phyloP scores from a whole-genome alignment of 129 eudicot species.

The Saussurea involucrata region DNA sequence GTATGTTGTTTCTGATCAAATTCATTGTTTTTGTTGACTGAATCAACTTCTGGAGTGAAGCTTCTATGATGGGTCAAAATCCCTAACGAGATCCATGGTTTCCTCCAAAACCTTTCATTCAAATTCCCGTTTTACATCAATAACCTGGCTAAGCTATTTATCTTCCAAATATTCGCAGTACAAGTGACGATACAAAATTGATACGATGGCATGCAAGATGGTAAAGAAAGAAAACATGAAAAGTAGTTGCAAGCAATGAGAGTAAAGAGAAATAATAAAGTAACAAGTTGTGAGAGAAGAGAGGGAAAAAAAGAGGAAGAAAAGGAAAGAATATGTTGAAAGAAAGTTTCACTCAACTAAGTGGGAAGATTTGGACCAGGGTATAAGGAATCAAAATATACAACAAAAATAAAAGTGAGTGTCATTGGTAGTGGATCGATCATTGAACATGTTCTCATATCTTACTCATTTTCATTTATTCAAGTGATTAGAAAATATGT shows the following conservation, averaged over 20 bases:
- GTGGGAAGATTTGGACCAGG: neutral
- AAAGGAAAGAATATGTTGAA: neutral
- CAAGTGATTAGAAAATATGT: neutral
- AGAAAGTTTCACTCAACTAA: neutral
- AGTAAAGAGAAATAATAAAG: neutral
- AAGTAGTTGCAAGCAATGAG: neutral
- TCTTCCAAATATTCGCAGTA: neutral
- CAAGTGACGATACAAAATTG: neutral
- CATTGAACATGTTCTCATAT: conserved; percentile 8
- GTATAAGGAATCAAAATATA: neutral
- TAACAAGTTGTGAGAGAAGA: neutral
- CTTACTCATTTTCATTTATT: neutral
- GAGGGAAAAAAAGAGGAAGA: neutral
- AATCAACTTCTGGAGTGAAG: neutral
- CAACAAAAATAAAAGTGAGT: neutral
- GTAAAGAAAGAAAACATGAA: neutral
- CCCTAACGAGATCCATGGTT: neutral
- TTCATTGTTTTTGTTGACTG: neutral
- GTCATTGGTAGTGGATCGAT: neutral
- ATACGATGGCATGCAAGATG: neutral
- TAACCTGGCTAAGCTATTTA: conserved; percentile 1
- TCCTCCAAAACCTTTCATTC: neutral
- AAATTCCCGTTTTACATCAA: neutral
- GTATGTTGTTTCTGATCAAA: neutral
- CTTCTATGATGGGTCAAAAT: neutral